Evolutionary conservation across 2,329 filamentous ascomycete species (phyloP).

Genomic region (Stachybotrys elegans): DNA sequence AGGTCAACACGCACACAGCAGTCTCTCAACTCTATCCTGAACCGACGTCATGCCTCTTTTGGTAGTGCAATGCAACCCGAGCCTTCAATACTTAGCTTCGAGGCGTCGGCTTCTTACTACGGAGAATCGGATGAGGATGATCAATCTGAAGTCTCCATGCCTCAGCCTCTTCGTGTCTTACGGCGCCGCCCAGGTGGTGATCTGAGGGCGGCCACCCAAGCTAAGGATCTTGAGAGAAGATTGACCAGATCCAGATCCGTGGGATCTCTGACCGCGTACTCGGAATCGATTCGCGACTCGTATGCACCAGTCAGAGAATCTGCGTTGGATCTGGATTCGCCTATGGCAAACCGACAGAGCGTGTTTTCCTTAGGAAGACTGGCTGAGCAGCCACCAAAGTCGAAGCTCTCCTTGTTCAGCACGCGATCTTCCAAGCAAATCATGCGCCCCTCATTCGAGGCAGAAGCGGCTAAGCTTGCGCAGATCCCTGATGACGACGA

Average conservation of each 20-base stretch:
- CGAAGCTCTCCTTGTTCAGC: conserved; percentile 50
- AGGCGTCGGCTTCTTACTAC: conserved; percentile 54
- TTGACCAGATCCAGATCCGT: conserved; percentile 52
- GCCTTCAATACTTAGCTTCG: conserved; percentile 54
- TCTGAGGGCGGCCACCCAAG: conserved; percentile 61
- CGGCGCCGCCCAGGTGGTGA: conserved; percentile 72
- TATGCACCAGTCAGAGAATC: conserved; percentile 38
- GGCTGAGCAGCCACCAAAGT: conserved; percentile 43
- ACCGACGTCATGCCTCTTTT: conserved; percentile 54
- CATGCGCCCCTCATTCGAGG: conserved; percentile 77
- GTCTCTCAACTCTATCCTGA: conserved; percentile 46
- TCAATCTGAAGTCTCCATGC: conserved; percentile 31
- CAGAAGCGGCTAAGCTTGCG: conserved; percentile 79
- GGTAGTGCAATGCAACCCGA: conserved; percentile 48
- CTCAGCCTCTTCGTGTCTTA: conserved; percentile 56
- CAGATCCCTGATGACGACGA: conserved; percentile 82
- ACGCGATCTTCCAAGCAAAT: conserved; percentile 57
- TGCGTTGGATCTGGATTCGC: conserved; percentile 12
- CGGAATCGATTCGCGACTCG: conserved; percentile 56
- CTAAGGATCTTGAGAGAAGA: conserved; percentile 53
- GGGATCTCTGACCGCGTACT: conserved; percentile 55
- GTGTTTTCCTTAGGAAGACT: conserved; percentile 56
- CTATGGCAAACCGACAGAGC: conserved; percentile 29
- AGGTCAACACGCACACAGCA: conserved; percentile 43
- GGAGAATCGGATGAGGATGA: conserved; percentile 43